These are phyloP conservation scores for Xylaria palmicola DNA, from an alignment of 495 filamentous ascomycete genomes.

Conservation along the genomic window DNA sequence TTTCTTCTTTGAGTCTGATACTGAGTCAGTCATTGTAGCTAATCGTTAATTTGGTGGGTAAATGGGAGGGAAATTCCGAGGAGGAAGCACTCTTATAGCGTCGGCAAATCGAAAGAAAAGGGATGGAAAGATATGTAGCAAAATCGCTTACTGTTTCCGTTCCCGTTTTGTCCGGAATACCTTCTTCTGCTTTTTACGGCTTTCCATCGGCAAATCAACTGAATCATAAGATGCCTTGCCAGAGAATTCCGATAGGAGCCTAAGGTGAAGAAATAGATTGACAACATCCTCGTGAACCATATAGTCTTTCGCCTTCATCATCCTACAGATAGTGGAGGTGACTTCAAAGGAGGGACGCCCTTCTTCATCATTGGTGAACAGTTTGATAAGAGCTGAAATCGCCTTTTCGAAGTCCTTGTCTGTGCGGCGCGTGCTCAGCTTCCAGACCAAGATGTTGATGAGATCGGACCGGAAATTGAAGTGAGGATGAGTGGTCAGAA, in stretches of 20 bases:
- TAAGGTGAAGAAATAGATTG: slow-evolving; percentile 87
- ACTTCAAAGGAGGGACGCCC: slow-evolving; percentile 84
- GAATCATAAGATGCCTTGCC: slow-evolving; percentile 74
- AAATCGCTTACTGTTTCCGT: slow-evolving; percentile 39
- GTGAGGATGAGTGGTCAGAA: slow-evolving; percentile 80
- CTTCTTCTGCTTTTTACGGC: slow-evolving; percentile 67
- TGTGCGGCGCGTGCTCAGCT: slow-evolving; percentile 64
- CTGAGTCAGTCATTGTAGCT: background rate
- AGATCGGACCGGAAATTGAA: slow-evolving; percentile 94
- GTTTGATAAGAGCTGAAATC: slow-evolving; percentile 70
- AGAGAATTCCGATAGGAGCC: slow-evolving; percentile 82
- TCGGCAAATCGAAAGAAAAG: slow-evolving; percentile 48
- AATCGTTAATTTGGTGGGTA: background rate
- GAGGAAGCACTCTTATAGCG: background rate
- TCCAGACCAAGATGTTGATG: slow-evolving; percentile 79
- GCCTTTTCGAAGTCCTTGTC: slow-evolving; percentile 78
- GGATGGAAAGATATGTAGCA: background rate
- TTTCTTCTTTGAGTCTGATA: slow-evolving; percentile 69
- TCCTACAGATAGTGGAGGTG: slow-evolving; percentile 79
- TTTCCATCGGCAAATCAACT: slow-evolving; percentile 57
- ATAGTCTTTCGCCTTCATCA: slow-evolving; percentile 87
- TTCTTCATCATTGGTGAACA: slow-evolving; percentile 87
- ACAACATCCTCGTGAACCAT: slow-evolving; percentile 78
- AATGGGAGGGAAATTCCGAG: background rate
- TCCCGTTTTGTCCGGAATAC: slow-evolving; percentile 49